Evolutionary conservation across 2,329 filamentous ascomycete species (phyloP), one percentile per base, ranked within the genome.

Genomic region (Fusarium sp.): DNA sequence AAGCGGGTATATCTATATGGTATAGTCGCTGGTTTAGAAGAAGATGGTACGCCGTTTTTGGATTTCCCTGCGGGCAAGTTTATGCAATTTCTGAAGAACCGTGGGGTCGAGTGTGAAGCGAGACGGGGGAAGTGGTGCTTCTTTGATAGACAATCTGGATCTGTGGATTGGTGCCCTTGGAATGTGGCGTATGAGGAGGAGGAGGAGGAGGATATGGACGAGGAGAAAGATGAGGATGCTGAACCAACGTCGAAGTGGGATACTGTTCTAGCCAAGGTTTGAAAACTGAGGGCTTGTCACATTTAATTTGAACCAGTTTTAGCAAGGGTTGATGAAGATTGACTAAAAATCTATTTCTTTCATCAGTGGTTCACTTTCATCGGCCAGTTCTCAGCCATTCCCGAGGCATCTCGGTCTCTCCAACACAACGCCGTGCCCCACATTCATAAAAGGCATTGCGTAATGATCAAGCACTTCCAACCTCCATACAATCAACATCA

Each of bases 71-170:
- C 28, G 0, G 53, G 63, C 11, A 25, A 21, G 8, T 50, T 75
- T 4, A 60, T 73, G 58, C 13, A 28, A 0, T 15, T 57, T 18
- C n/a, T 75, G 7, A 15, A 56, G 7, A 11, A 19, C 0, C 23
- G 25, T 4, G 40, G 25, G 4, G 13, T 71, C 0, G 28, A 46
- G 6, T 71, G 67, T 11, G 69, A 75, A n/a, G 72, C 63, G 6
- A 68, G 73, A 6, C 9, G 58, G 21, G 72, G 72, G 0, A 33
- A 46, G 2, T 75, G 72, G 72, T 75, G 67, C 11, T 57, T 21
- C 13, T 73, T 73, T 49, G 32, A 72, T 28, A 28, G 18, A 5
- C 4, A 4, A 2, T 1, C 16, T 1, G 57, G 66, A 4, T 1
- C 1, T 0, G 30, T 35, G 8, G 4, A 6, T 19, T 69, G 47